Base-by-base conservation (phyloP, 768 basidiomycete species). In the Collybiopsis confluens region DNA sequence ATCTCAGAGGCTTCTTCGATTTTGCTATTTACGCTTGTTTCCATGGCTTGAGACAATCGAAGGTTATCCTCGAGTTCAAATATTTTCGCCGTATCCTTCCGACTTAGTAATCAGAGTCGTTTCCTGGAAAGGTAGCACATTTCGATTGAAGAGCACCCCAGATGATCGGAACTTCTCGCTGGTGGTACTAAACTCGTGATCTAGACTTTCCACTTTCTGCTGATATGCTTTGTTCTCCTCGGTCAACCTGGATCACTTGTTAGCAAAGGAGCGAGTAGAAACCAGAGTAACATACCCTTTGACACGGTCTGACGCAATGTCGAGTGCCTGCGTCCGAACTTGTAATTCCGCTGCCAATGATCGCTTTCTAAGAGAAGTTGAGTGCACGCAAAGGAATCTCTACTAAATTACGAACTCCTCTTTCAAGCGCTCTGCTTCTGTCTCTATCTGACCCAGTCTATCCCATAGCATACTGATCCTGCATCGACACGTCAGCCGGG, bases 71-170 rank as follows among this genome's bases (percentile, higher is more conserved):
- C 50, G 7, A 52, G 50, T 36, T 52, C 50, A 5, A 38, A 52
- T 15, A 52, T 52, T n/a, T 24, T 42, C 24, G 50, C 41, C 11
- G 41, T 38, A 40, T 40, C 26, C 42, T 52, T 52, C 16, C 50
- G 40, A 27, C 27, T 16, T 28, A 7, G 38, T 18, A 2, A 16
- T 48, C 18, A 50, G n/a, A n/a, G n/a, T n/a, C n/a, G n/a, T n/a
- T n/a, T n/a, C n/a, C n/a, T n/a, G n/a, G n/a, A n/a, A n/a, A n/a
- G n/a, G n/a, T n/a, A n/a, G n/a, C n/a, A n/a, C n/a, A n/a, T n/a
- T n/a, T n/a, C n/a, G n/a, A n/a, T 30, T 52, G 38, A 8, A 52
- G 41, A 43, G 33, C 8, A 27, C 28, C n/a, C 50, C n/a, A n/a
- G n/a, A n/a, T n/a, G n/a, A n/a, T n/a, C n/a, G n/a, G n/a, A n/a